Conservation (phyloP, 345 rosid genomes). For the Pugionium dolabratum region DNA sequence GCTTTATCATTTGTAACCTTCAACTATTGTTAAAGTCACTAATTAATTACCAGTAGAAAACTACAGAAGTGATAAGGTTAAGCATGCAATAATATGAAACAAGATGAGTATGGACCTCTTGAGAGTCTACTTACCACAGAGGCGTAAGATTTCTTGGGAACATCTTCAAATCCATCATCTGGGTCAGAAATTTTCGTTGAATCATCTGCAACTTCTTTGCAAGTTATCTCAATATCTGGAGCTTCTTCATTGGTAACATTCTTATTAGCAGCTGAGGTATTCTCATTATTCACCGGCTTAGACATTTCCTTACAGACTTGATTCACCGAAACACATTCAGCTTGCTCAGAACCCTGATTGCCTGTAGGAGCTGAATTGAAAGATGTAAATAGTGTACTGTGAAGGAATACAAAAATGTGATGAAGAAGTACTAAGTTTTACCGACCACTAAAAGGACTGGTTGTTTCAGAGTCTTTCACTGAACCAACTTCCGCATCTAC, state of each 20-base stretch:
- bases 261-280: conserved; percentile 19
- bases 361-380: conserved; percentile 14
- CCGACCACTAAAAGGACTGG: conserved; percentile 17
- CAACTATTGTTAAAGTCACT: conserved; percentile 1
- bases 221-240: conserved; percentile 1
- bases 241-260: conserved; percentile 1
- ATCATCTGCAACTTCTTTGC: conserved; percentile 46
- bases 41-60: not conserved
- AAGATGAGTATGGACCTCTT: not conserved
- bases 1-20: conserved; percentile 29
- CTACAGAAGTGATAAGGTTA: not conserved
- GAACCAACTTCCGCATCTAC: not conserved
- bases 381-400: not conserved
- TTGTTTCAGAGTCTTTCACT: not conserved
- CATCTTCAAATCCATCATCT: conserved; percentile 24
- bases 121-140: conserved; percentile 27
- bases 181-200: conserved; percentile 43
- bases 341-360: conserved; percentile 10
- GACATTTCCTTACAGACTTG: not conserved
- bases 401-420: not conserved
- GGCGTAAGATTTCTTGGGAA: conserved; percentile 36
- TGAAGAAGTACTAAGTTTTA: not conserved
- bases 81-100: conserved; percentile 7
- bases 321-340: conserved; percentile 14
- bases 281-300: conserved; percentile 43